phyloP scores from a whole-genome alignment of 2,329 filamentous ascomycete species.

The Neophaeococcomyces mojaviensis region DNA sequence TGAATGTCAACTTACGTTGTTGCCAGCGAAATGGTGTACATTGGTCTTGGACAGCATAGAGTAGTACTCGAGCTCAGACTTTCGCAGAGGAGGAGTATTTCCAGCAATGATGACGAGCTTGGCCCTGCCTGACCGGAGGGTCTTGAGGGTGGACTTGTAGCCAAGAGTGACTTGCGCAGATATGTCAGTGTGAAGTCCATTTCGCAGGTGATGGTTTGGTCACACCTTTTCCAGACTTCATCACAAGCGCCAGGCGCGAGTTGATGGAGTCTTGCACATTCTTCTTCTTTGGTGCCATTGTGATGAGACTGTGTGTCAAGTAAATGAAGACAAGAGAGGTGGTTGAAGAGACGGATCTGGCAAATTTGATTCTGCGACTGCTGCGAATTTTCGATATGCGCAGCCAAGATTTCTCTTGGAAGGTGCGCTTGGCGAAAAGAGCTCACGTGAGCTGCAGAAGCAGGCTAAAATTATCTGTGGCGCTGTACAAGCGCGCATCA shows the following conservation, averaged over 20 bases:
- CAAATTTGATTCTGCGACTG: background rate
- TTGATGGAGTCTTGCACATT: conserved; percentile 78
- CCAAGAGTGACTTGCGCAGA: conserved; percentile 65
- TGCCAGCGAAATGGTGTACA: conserved; percentile 96
- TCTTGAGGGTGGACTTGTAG: conserved; percentile 86
- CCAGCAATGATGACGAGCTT: conserved; percentile 94
- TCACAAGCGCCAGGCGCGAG: conserved; percentile 61
- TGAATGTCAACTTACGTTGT: conserved; percentile 74
- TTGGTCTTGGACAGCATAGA: conserved; percentile 53
- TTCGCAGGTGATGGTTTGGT: background rate
- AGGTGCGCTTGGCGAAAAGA: no score
- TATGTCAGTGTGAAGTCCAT: background rate
- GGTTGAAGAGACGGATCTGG: background rate
- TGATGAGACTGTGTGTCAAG: conserved; percentile 37
- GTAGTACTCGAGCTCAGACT: conserved; percentile 85
- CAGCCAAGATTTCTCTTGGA: no score
- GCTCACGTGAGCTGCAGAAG: no score
- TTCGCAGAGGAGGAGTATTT: conserved; percentile 96
- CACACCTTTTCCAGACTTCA: conserved; percentile 56
- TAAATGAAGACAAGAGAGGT: conserved; percentile 17
- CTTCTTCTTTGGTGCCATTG: conserved; percentile 61
- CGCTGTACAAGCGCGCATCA: no score
- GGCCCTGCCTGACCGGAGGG: conserved; percentile 89
- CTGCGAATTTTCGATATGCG: no score
- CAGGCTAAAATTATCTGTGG: no score